phyloP scores from a whole-genome alignment of 306 rosid species.

The Trichosanthes cucumerina region DNA sequence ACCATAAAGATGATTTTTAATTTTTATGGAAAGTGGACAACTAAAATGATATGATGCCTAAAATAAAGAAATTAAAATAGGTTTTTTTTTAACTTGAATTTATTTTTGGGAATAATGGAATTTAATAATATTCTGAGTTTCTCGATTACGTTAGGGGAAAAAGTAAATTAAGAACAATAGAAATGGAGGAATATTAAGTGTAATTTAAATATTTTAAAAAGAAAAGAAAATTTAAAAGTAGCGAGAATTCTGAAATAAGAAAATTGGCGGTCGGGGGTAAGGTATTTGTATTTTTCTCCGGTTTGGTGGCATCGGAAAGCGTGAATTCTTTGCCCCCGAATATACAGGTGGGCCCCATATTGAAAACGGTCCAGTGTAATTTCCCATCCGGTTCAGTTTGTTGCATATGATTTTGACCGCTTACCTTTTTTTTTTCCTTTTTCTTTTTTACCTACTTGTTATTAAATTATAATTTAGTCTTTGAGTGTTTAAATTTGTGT shows the following conservation, averaged over 20 bases:
- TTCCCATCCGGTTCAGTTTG: not conserved
- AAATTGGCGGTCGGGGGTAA: conserved; percentile 37
- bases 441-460: not conserved
- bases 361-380: not conserved
- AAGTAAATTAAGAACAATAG: not conserved
- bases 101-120: not conserved
- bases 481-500: no score
- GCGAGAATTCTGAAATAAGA: not conserved
- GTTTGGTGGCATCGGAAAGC: conserved; percentile 22
- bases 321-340: conserved; percentile 27
- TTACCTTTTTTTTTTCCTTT: not conserved
- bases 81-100: not conserved
- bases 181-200: not conserved
- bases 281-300: conserved; percentile 34
- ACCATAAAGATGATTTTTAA: no score
- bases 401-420: not conserved
- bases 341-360: not conserved
- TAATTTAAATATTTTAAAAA: not conserved
- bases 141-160: not conserved
- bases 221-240: not conserved
- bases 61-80: no score
- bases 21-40: no score
- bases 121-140: not conserved
- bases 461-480: no score
- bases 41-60: no score